Conservation (phyloP, 805 yeast species). For the Myxozyma sirexii region DNA sequence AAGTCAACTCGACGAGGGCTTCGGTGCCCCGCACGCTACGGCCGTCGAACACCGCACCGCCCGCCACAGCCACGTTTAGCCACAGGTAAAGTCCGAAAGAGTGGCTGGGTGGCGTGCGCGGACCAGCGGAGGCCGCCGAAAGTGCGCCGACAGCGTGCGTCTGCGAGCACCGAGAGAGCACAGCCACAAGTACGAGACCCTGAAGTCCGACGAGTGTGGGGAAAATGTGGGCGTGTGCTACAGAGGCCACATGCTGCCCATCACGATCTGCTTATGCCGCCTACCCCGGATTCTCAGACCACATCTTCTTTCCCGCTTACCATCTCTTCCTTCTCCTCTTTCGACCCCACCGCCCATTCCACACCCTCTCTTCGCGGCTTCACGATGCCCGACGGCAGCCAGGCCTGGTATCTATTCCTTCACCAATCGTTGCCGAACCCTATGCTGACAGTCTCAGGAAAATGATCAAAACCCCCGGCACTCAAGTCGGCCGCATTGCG, state of each 20-base stretch:
- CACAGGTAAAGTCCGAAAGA: not conserved
- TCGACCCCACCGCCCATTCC: not conserved
- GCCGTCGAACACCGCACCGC: too few species aligned
- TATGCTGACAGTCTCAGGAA: too few species aligned
- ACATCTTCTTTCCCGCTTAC: not conserved
- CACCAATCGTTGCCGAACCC: too few species aligned
- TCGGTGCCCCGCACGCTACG: too few species aligned
- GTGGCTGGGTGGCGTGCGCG: constrained; percentile 4
- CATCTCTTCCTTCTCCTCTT: not conserved
- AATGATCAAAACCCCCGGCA: constrained; percentile 70
- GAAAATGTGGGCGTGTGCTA: not conserved
- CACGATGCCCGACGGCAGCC: constrained; percentile 47
- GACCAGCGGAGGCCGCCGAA: constrained; percentile 12
- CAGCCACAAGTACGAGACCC: not conserved
- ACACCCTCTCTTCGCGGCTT: not conserved
- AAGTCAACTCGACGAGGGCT: too few species aligned
- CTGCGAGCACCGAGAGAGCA: not conserved
- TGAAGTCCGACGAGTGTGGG: not conserved
- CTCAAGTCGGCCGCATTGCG: constrained; percentile 68
- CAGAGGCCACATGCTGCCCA: not conserved
- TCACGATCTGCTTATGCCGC: not conserved
- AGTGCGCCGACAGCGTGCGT: constrained; percentile 3
- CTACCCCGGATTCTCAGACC: constrained; percentile 12
- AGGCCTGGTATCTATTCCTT: constrained; percentile 41
- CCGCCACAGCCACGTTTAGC: not conserved